Conservation (phyloP, 352 stramenopile species). For the Phytophthora meadii region DNA sequence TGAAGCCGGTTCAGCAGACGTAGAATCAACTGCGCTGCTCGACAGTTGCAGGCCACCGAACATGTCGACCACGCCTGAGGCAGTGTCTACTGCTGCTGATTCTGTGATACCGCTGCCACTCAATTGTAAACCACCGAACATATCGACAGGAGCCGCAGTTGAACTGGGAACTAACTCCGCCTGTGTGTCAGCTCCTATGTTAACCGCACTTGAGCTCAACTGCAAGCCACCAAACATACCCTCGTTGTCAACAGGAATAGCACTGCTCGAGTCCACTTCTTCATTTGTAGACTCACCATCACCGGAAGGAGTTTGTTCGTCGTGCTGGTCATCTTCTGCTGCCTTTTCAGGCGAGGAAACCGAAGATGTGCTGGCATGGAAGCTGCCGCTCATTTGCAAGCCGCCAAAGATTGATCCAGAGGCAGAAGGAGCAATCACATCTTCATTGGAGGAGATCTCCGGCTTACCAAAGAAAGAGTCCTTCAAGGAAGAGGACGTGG, state of each 20-base stretch:
- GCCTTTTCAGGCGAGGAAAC: slow-evolving; percentile 18
- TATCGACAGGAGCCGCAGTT: slow-evolving; percentile 6
- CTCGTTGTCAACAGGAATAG: slow-evolving; percentile 13
- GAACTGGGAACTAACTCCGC: slow-evolving; percentile 4
- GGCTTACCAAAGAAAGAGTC: slow-evolving; percentile 61
- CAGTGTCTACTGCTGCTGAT: slow-evolving; percentile 1
- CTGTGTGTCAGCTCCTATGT: background rate
- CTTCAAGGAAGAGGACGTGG: slow-evolving; percentile 52
- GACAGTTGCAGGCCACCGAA: slow-evolving; percentile 25
- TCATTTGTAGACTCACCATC: slow-evolving; percentile 2
- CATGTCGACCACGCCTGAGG: slow-evolving; percentile 1
- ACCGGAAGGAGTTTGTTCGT: slow-evolving; percentile 1
- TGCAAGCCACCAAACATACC: slow-evolving; percentile 34
- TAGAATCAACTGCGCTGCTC: slow-evolving; percentile 4
- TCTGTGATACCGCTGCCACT: slow-evolving; percentile 4
- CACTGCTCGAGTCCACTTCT: slow-evolving; percentile 1
- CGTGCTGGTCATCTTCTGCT: slow-evolving; percentile 10
- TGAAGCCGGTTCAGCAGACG: slow-evolving; percentile 2
- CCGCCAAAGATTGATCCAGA: slow-evolving; percentile 51
- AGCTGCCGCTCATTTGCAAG: slow-evolving; percentile 51
- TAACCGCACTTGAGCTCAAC: slow-evolving; percentile 26
- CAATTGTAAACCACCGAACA: slow-evolving; percentile 35
- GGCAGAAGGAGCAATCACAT: slow-evolving; percentile 29
- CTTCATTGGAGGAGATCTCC: slow-evolving; percentile 14
- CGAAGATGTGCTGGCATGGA: slow-evolving; percentile 33